Evolutionary conservation across 208 protist species (phyloP), one percentile per base, ranked within the genome.

Genomic region (Acanthamoeba triangularis): DNA sequence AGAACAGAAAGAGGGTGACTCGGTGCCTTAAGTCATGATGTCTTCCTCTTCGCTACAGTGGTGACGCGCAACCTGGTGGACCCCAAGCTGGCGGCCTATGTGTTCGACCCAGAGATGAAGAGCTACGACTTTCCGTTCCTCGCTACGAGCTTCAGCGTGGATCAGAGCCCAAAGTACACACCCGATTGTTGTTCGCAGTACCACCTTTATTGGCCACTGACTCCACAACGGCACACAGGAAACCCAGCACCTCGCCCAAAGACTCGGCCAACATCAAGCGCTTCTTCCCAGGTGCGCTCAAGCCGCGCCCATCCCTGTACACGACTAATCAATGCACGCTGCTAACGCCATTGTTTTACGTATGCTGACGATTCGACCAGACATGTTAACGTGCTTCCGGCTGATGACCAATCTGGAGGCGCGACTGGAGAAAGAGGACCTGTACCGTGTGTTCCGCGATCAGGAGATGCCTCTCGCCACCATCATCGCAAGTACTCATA

Each of bases 31-130:
- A n/a, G n/a, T n/a, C n/a, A n/a, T n/a, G n/a, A n/a, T n/a, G n/a
- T 52, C 8, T 11, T n/a, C n/a, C n/a, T n/a, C 37, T 49, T 1
- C 72, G 10, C 13, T 69, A 20, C 49, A 74, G 61, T 30, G 63
- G 41, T 35, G 41, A 28, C 87, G 6, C 52, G 63, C 28, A 67
- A 93, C 54, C 10, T 93, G 14, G 59, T 74, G 18, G 87, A 93
- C n/a, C 87, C 87, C 20, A 93, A 74, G 61, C 28, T 93, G 41
- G 87, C 61, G 11, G 87, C 61, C n/a, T 93, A 76, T 28, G 61
- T 93, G 61, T 93, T 93, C 28, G 87, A 93, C n/a, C 87, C 87
- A 41, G 87, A 93, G 61, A 44, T 93, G 59, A 67, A 93, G 41
- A 93, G 87, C 63, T 93, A 93, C 37, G 87, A 93, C 37, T 93